Evolutionary conservation across 2,329 filamentous ascomycete species (phyloP), one percentile per base, ranked within the genome.

Genomic region (Phyllosticta paracitricarpa): DNA sequence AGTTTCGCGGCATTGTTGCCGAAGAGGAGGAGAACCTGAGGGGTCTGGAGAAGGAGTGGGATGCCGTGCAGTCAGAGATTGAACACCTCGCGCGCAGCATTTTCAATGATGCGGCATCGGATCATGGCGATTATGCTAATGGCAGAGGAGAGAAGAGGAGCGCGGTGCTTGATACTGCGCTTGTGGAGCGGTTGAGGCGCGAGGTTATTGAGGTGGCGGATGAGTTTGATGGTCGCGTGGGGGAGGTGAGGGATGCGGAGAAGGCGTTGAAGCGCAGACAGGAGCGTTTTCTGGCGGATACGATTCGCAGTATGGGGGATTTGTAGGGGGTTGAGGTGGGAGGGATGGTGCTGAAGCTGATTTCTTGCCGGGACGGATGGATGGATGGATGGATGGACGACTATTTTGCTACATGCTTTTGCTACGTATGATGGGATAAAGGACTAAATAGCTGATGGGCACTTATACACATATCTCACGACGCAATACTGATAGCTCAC

Each of bases 41-140:
- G 10, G 57, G 54, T 9, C 52, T 74, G 33, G 65, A 69, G 19
- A 63, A 54, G 9, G 60, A 68, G 30, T 74, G 72, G 71, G 67
- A 70, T 56, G 35, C 24, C 0, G 58, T 68, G 1, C 62, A 70
- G 2, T 67, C 67, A 22, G 69, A 73, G 63, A 70, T 73, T 61
- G 70, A 52, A 61, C 61, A 2, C 55, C 7, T 53, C 17, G 61
- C 14, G 3, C 35, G 26, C 14, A 33, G 6, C n/a, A 19, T 58
- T 4, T 51, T 53, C 14, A 19, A 12, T 4, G 1, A 56, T 35
- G 14, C n/a, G 30, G 24, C 24, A 51, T n/a, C 19, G 19, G 19
- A 22, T 22, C 19, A 22, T 22, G 19, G 48, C 54, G 33, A 26
- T 30, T 17, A 9, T 7, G 22, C 28, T n/a, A 17, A 51, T 40